phyloP scores from a whole-genome alignment of 495 filamentous ascomycete species.

The Aspergillus kassunensis region DNA sequence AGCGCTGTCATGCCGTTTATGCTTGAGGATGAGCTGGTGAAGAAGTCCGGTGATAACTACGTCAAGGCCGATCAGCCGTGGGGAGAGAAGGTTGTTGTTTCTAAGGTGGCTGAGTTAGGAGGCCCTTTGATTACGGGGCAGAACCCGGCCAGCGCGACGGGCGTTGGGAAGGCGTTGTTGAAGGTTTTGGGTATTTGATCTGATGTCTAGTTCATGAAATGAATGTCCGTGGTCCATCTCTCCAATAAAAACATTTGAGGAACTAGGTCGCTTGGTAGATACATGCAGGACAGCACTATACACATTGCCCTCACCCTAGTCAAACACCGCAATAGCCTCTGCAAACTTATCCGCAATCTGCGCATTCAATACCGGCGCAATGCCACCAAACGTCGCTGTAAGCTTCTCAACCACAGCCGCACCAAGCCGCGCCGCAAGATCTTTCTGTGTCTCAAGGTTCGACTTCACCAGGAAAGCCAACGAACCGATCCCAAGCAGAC shows the following conservation, averaged over 20 bases:
- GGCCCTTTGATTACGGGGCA: conserved; percentile 67
- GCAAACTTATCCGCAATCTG: conserved; percentile 20
- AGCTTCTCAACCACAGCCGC: conserved; percentile 15
- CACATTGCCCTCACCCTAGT: not conserved
- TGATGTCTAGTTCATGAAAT: not conserved
- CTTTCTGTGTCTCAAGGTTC: conserved; percentile 16
- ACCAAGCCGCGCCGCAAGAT: conserved; percentile 12
- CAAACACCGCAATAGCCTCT: conserved; percentile 14
- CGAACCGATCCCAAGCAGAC: conserved; percentile 19
- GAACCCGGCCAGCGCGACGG: conserved; percentile 64
- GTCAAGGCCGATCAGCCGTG: conserved; percentile 57
- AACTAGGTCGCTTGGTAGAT: too few species aligned
- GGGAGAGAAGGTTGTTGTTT: conserved; percentile 57
- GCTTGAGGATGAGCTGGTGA: conserved; percentile 56
- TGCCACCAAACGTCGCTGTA: conserved; percentile 9
- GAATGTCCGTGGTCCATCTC: too few species aligned
- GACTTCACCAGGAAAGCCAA: conserved; percentile 17
- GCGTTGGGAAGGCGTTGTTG: conserved; percentile 50
- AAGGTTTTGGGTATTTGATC: conserved; percentile 32
- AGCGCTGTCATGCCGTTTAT: conserved; percentile 56
- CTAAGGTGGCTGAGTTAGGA: conserved; percentile 31
- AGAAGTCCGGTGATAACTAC: conserved; percentile 48
- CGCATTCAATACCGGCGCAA: conserved; percentile 19
- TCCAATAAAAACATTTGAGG: too few species aligned
- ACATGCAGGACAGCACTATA: not conserved